A percentile compares a stretch with the other conserved stretches of the same genome.
These are phyloP conservation scores for Aspergillus thermomutatus DNA, from an alignment of 2,329 filamentous ascomycete species.

Conservation along the genomic window DNA sequence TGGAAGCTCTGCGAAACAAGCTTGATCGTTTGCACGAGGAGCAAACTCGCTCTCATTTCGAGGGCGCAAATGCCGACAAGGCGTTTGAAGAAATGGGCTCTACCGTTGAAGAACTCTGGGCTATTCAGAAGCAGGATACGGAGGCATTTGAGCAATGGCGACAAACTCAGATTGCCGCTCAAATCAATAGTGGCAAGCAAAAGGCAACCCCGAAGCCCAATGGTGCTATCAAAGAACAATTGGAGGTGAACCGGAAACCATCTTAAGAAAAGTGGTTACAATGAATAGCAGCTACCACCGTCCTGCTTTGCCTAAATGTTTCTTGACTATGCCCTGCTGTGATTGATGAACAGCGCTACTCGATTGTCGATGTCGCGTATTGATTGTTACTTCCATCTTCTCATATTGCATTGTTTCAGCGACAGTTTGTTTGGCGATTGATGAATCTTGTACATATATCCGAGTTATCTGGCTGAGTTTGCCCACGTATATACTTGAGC, in stretches of 20 bases:
- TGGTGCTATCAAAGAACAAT: constrained; percentile 2
- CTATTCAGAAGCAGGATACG: constrained; percentile 40
- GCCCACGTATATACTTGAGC: not conserved
- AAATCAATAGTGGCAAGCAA: constrained; percentile 41
- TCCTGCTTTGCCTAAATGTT: not conserved
- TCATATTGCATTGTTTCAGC: not conserved
- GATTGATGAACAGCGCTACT: not conserved
- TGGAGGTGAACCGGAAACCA: not conserved
- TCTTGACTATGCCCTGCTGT: not conserved
- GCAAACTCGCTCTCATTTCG: constrained; percentile 39
- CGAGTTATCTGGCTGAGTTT: not conserved
- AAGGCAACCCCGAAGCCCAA: constrained; percentile 12
- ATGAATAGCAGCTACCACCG: not conserved
- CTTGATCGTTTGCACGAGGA: constrained; percentile 43
- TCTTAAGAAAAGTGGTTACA: not conserved
- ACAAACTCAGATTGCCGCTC: constrained; percentile 45
- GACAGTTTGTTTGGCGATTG: not conserved
- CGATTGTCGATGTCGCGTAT: not conserved
- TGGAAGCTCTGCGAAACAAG: constrained; percentile 44
- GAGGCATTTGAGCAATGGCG: constrained; percentile 44
- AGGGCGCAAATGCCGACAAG: constrained; percentile 37
- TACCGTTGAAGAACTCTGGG: constrained; percentile 45
- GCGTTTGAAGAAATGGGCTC: constrained; percentile 43
- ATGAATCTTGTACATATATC: not conserved
- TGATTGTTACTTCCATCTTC: not conserved